Base-by-base conservation (phyloP, 108 stramenopile genomes). In the Skeletonema potamos region DNA sequence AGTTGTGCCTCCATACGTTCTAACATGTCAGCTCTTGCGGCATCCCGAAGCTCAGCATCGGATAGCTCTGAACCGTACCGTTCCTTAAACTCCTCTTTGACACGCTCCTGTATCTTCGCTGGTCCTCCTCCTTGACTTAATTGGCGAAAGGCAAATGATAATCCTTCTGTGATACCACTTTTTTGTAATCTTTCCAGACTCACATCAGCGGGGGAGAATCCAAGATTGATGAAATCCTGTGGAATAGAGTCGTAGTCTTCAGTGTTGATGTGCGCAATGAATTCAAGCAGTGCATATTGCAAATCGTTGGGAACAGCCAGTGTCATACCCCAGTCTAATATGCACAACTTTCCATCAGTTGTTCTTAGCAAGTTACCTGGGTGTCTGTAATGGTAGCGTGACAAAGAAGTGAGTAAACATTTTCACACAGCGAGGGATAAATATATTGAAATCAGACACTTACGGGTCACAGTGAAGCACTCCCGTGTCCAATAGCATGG, bases 241-340 rank as follows among this genome's bases (percentile, higher is more conserved):
- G 92, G 92, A 24, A 92, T 81, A 33, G 89, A 76, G 58, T 92
- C 95, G 56, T 88, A 94, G 64, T 96, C 88, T 61, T 92, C 88
- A 26, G 91, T 82, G 34, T 91, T 94, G 58, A 96, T 85, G 82
- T 96, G 95, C 1, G 93, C 88, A 72, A 96, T 92, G 68, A 94
- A 94, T 72, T 96, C 93, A 28, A 96, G 68, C 22, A 96, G 80
- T 0, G 90, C 89, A 55, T 93, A 92, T 63, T 94, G 93, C 18
- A 91, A 69, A 72, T 93, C 87, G 39, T 76, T 62, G 6, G 87
- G 89, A 3, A 89, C 89, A 29, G 77, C 86, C 17, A 94, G 74
- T 28, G 92, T 93, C 85, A 96, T 91, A 2, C 95, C 95, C 87
- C 91, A 92, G 79, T 96, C 95, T 7, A 96, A 73, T 10, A 96